phyloP scores from a whole-genome alignment of 2,329 filamentous ascomycete species.

The Diaporthe vaccinii region DNA sequence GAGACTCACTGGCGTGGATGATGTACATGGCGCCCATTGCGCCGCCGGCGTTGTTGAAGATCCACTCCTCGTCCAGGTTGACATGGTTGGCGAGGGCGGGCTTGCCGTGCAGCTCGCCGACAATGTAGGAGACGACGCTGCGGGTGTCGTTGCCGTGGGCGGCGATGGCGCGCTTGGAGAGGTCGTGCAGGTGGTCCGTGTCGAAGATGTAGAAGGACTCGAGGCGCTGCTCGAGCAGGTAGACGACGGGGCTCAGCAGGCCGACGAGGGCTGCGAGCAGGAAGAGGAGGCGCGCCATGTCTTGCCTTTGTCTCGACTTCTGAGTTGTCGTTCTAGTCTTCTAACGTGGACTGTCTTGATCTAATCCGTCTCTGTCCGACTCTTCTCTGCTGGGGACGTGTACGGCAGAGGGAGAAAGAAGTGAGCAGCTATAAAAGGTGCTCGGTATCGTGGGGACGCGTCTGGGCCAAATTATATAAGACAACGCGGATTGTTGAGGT shows the following conservation, averaged over 20 bases:
- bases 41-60: slow-evolving; percentile 92
- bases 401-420: background rate
- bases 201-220: slow-evolving; percentile 82
- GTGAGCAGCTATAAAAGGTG: background rate
- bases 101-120: slow-evolving; percentile 73
- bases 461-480: background rate
- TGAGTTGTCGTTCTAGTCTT: background rate
- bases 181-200: slow-evolving; percentile 74
- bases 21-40: slow-evolving; percentile 95
- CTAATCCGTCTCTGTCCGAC: background rate
- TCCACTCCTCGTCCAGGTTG: slow-evolving; percentile 83
- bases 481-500: background rate
- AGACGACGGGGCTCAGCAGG: slow-evolving; percentile 66
- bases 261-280: slow-evolving; percentile 67
- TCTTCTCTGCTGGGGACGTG: background rate
- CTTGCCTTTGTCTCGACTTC: background rate
- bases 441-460: background rate
- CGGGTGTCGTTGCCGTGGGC: slow-evolving; percentile 82
- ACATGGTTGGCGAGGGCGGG: slow-evolving; percentile 66
- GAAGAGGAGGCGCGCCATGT: slow-evolving; percentile 56
- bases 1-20: slow-evolving; percentile 81
- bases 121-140: slow-evolving; percentile 77
- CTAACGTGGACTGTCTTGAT: background rate
- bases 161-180: slow-evolving; percentile 75
- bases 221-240: slow-evolving; percentile 70